Evolutionary conservation across 192 early-diverging fungal species (phyloP).

Genomic region (Diversispora epigaea): DNA sequence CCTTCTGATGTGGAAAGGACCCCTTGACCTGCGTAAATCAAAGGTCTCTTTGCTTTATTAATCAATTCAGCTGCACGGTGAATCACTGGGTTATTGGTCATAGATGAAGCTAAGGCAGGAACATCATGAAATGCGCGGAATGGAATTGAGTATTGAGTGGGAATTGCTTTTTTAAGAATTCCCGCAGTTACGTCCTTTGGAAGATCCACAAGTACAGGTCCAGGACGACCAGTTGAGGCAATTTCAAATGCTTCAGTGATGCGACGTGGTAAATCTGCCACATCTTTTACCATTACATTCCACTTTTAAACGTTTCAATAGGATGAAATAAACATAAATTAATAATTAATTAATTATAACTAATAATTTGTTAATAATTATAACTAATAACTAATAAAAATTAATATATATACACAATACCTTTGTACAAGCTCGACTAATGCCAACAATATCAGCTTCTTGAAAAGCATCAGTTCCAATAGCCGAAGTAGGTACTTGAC

Average conservation of each 20-base stretch:
- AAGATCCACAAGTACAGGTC: conserved; percentile 95
- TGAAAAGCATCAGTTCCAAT: conserved; percentile 98
- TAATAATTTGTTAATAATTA: too few species aligned
- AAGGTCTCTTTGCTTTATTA: conserved; percentile 84
- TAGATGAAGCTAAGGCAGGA: conserved; percentile 35
- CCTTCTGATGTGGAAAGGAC: conserved; percentile 81
- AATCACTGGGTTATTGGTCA: conserved; percentile 49
- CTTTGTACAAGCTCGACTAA: conserved; percentile 94
- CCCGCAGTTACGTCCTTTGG: conserved; percentile 98
- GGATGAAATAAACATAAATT: too few species aligned
- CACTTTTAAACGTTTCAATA: conserved; percentile 47
- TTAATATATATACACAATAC: conserved; percentile 14
- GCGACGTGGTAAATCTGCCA: conserved; percentile 92
- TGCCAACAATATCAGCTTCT: conserved; percentile 96
- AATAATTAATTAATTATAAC: too few species aligned
- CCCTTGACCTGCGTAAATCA: conserved; percentile 97
- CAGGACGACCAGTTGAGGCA: conserved; percentile 91
- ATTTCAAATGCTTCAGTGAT: conserved; percentile 99
- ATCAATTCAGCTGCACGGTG: conserved; percentile 77
- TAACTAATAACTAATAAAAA: too few species aligned
- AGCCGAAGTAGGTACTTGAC: conserved; percentile 88
- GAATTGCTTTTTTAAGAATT: conserved; percentile 81
- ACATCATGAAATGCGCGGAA: conserved; percentile 56
- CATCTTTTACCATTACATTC: conserved; percentile 98
- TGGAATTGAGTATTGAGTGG: conserved; percentile 70